Evolutionary conservation across 345 rosid species (phyloP).

Genomic region (Citrus mangshanensis): DNA sequence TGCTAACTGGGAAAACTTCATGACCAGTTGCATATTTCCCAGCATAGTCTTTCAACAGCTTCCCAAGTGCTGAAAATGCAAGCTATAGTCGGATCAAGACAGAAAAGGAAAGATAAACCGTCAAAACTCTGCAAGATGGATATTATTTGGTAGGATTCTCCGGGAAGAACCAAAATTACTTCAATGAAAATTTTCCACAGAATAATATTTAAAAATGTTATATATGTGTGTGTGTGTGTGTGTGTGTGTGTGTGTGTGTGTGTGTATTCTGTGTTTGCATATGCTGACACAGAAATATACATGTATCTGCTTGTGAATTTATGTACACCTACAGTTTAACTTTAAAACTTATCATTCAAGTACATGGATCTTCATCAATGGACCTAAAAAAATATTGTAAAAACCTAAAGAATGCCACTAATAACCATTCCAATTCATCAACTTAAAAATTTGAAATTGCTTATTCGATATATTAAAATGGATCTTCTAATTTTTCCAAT

Average conservation of each 20-base stretch:
- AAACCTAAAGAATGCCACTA: neutral
- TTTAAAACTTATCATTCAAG: neutral
- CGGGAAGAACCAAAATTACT: neutral
- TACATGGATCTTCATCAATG: too few relatives aligned
- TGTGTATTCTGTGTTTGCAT: too few relatives aligned
- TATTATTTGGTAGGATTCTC: neutral
- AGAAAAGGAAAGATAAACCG: neutral
- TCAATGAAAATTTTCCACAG: neutral
- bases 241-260: too few relatives aligned
- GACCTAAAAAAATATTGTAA: too few relatives aligned
- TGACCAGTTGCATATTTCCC: conserved; percentile 79
- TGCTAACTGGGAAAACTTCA: conserved; percentile 61
- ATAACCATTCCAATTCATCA: neutral
- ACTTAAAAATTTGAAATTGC: neutral
- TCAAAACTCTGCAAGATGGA: neutral
- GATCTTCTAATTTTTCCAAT: neutral
- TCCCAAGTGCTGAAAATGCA: conserved; percentile 60
- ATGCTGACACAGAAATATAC: neutral
- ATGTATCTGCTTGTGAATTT: neutral
- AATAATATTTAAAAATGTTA: neutral
- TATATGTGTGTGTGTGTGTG: too few relatives aligned
- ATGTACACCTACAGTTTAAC: neutral
- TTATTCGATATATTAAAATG: neutral
- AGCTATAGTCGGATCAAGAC: neutral
- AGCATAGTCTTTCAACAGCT: conserved; percentile 52